Percentiles rank a stretch among this genome's conserved stretches.
These are phyloP conservation scores for Anethum foeniculum DNA, from an alignment of 140 eudicot species.

Conservation along the genomic window DNA sequence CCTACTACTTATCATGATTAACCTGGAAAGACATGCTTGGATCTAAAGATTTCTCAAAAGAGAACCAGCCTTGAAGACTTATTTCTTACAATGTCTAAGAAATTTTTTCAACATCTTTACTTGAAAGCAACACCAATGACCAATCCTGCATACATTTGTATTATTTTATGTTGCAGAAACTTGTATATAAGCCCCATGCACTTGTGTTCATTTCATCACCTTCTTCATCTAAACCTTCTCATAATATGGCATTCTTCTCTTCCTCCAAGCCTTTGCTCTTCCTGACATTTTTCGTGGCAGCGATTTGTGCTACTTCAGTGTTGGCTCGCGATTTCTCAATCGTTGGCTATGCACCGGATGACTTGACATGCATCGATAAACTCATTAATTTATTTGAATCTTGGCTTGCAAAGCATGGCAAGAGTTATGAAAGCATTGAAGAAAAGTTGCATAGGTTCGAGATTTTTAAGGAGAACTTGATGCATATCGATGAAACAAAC, in stretches of 20 bases:
- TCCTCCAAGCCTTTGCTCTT: conserved; percentile 24
- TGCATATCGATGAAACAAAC: conserved; percentile 82
- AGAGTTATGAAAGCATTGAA: conserved; percentile 59
- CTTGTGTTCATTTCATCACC: conserved; percentile 12
- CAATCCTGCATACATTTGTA: neutral
- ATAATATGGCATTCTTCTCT: conserved; percentile 42
- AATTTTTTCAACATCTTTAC: conserved; percentile 12
- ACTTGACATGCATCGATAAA: conserved; percentile 56
- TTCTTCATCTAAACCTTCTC: neutral
- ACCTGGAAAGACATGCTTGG: conserved; percentile 12
- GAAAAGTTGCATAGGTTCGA: conserved; percentile 85
- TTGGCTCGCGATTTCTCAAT: conserved; percentile 63
- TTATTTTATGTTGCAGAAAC: neutral
- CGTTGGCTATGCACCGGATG: conserved; percentile 80
- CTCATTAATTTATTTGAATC: conserved; percentile 65
- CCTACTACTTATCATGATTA: neutral
- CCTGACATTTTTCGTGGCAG: conserved; percentile 27
- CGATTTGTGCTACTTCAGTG: conserved; percentile 34
- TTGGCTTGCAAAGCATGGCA: conserved; percentile 71
- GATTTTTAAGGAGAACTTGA: conserved; percentile 78
- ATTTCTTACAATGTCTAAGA: neutral
- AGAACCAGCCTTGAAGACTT: conserved; percentile 17
- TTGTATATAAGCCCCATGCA: conserved; percentile 12
- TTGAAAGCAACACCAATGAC: conserved; percentile 9
- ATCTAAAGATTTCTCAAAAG: conserved; percentile 2